Evolutionary conservation across 805 yeast genomes (phyloP), one percentile per base, ranked within the genome.

Genomic region (Candida montana): DNA sequence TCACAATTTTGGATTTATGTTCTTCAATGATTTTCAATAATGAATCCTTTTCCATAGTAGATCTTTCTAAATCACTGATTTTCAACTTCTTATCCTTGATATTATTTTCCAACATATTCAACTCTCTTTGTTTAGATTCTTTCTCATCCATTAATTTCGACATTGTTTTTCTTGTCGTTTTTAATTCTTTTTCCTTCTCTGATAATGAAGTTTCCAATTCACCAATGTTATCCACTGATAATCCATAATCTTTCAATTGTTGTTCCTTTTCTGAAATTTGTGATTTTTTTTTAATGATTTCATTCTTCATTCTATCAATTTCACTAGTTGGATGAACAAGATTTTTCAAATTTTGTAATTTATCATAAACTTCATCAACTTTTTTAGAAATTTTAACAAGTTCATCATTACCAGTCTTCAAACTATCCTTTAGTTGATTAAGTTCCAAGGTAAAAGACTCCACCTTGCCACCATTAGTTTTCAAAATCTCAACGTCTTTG

Each of bases 21-120:
- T 67, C 75, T 2, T 52, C 51, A 7, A 77, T 62, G 3, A 67
- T 52, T 19, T 53, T 63, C 40, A 63, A 60, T 40, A 74, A 52
- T 40, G 64, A 68, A 17, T 62, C 62, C 28, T 70, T 64, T 42
- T 79, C 83, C 35, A 69, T 55, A 24, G 77, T 61, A 5, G 77
- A 61, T 35, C 64, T 67, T 51, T 81, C 84, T 42, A 77, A 55
- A 33, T 72, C 69, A 48, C 77, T 74, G 20, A 84, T 72, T 3
- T 55, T 51, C 33, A 82, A 57, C 50, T 68, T 67, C 40, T 71
- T 68, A 49, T 80, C 85, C 44, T 78, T 77, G 12, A 79, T 59
- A 28, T 60, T 59, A 27, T 64, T 69, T 44, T 81, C 83, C 18
- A 79, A 48, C 12, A 65, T 59, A 7, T 66, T 63, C 17, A 73